Evolutionary conservation across 2,329 filamentous ascomycete species (phyloP), one percentile per base, ranked within the genome.

Genomic region (Aureobasidium sp.): DNA sequence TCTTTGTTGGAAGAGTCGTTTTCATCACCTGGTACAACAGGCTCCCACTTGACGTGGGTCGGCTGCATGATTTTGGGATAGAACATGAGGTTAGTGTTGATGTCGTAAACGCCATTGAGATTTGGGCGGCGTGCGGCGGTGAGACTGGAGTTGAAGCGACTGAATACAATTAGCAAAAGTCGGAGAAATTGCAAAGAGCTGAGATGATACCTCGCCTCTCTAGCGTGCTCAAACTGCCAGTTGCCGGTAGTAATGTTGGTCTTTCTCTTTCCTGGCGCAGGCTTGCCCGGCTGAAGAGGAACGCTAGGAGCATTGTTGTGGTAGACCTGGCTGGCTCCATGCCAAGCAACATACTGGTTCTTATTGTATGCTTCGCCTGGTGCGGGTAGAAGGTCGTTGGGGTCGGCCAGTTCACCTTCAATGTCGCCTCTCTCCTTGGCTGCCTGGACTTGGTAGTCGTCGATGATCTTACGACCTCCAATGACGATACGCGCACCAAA

Each of bases 311-410:
- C 83, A 33, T 67, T 67, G 13, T 89, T 90, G 71, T 97, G 91
- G 72, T 99, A 99, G 25, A 99, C 94, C 40, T 89, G 87, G 72
- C 93, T 97, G 50, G 94, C 94, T 53, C 94, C 94, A 72, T 96
- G 92, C 94, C 94, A 99, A 29, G 94, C 94, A 29, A 99, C 94
- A 70, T 96, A 99, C 73, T 96, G 92, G 71, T 99, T 99, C 76
- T 93, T 91, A 79, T 99, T 96, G 80, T 99, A 99, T n/a, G 86
- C 81, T 71, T 95, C 88, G 40, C 87, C 89, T n/a, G 81, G 78
- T 9, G 82, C 81, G 27, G 91, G 83, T 43, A 92, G 81, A 62
- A 81, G 81, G 73, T 99, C 94, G 62, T 91, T 87, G 0, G 93
- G 93, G 69, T 97, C 94, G 19, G 92, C 94, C 25, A 97, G 72